Evolutionary conservation across 371 early-diverging fungal genomes (phyloP), one percentile per base, ranked within the genome.

Genomic region (Rhizopus microsporus): DNA sequence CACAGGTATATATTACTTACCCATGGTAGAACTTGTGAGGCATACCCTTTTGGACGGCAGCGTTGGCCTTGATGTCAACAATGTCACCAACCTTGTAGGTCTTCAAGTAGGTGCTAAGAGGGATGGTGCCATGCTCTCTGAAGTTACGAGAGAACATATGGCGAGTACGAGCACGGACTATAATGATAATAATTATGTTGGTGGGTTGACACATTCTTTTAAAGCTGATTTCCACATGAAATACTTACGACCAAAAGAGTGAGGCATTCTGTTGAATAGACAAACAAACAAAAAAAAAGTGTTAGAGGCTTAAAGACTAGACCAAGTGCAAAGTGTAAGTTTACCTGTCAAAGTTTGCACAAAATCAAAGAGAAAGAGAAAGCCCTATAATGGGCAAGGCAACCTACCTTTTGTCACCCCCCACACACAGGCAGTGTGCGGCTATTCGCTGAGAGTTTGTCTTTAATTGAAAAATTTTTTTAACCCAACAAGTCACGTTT

Each of bases 1-100:
- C 57, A 57, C n/a, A 50, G 13, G 46, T 34, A 23, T 29, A 29
- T 48, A 5, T 38, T 6, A 48, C 80, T 71, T 86, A 90, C 85
- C 99, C 99, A 82, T 99, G 98, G 92, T 98, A 99, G 92, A 91
- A 98, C 89, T 98, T 99, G 96, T 99, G 99, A 73, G 99, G 99
- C 98, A 99, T 96, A 83, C 99, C 99, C 93, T 98, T 98, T 84
- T 99, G 99, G 78, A 98, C 84, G 63, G 99, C 94, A 69, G 80
- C 84, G 62, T 84, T 80, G 67, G 76, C 66, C 66, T 66, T 66
- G 60, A 66, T 60, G 54, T 66, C 66, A 61, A 66, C 66, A 32
- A 66, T 66, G 54, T 66, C 66, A 50, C 98, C 98, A 63, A 97
- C 93, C 86, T 94, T 94, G 92, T 95, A 99, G 78, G 82, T 90